Evolutionary conservation across 768 basidiomycete species (phyloP), one percentile per base, ranked within the genome.

Genomic region (Lentinula edodes): DNA sequence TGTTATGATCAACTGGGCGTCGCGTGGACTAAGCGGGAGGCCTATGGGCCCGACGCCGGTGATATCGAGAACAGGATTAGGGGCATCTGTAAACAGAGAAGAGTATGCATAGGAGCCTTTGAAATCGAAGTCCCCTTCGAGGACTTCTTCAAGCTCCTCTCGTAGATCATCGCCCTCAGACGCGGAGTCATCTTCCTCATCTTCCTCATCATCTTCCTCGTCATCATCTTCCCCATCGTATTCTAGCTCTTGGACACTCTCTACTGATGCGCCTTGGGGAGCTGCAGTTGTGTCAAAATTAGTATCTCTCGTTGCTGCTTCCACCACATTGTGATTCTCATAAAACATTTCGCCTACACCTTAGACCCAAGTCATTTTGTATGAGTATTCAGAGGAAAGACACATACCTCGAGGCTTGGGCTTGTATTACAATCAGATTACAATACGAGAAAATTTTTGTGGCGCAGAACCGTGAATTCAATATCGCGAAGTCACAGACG

Each of bases 31-130:
- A 2, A 23, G 23, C 23, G 23, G 23, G 23, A 23, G 23, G 23
- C 23, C 23, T 23, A 23, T 23, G 23, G 23, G 23, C 23, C 23
- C 23, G 23, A 23, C 23, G 23, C 23, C 23, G 23, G 23, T 23
- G 23, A 23, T 23, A 23, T 23, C 58, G 1, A 83, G 67, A 39
- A 69, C 69, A 3, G 81, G 80, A 67, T 81, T 80, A 0, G 76
- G 79, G 7, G 76, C 74, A 6, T 71, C 52, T 6, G 69, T 52
- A 20, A 69, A 71, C 2, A 67, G 43, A 28, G 60, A 62, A 45
- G 9, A 20, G 35, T 28, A 32, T n/a, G 52, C 52, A 36, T 32
- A 54, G 52, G 28, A 32, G 23, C 28, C 52, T 36, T 2, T 54
- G 9, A 35, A 54, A 54, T 41, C 7, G 16, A n/a, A 43, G 42